Base-by-base conservation (phyloP, 805 yeast species). In the Kazachstania psychrophila region DNA sequence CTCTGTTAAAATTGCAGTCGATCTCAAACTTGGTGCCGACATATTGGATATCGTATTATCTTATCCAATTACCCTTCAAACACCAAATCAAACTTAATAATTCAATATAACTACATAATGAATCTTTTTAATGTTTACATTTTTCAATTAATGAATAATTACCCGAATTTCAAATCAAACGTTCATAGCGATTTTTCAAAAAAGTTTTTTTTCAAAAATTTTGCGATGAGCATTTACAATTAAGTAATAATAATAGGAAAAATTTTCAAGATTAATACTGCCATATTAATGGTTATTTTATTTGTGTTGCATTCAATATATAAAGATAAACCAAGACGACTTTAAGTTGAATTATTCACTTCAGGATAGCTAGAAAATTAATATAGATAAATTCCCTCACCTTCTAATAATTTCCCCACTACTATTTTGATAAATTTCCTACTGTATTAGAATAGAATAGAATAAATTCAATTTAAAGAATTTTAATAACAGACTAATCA, bases 1-100 rank as follows among this genome's bases (percentile, higher is more conserved):
- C 59, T 87, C 96, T 1, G 95, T 82, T 34, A 88, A 65, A 13
- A 86, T 48, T 29, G 72, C 67, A 7, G 72, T 69, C 1, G 72
- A 51, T 18, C 52, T 50, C 44, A 62, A 43, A 17, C 58, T 59
- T 3, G 68, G 64, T 3, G 60, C 63, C 6, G 63, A 48, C 66
- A 62, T 62, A 6, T 10, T 14, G 6, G 10, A 22, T 22, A 22
- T 22, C 10, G 23, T 22, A 8, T 22, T n/a, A n/a, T n/a, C n/a
- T n/a, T n/a, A n/a, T n/a, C n/a, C n/a, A n/a, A n/a, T n/a, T n/a
- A n/a, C n/a, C n/a, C n/a, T n/a, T n/a, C n/a, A n/a, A n/a, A n/a
- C n/a, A n/a, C n/a, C n/a, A n/a, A n/a, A n/a, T n/a, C n/a, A n/a
- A n/a, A n/a, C n/a, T n/a, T n/a, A n/a, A n/a, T n/a, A n/a, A n/a